Conservation (phyloP, 495 filamentous ascomycete genomes). For the Melanomma pulvis-pyrius region DNA sequence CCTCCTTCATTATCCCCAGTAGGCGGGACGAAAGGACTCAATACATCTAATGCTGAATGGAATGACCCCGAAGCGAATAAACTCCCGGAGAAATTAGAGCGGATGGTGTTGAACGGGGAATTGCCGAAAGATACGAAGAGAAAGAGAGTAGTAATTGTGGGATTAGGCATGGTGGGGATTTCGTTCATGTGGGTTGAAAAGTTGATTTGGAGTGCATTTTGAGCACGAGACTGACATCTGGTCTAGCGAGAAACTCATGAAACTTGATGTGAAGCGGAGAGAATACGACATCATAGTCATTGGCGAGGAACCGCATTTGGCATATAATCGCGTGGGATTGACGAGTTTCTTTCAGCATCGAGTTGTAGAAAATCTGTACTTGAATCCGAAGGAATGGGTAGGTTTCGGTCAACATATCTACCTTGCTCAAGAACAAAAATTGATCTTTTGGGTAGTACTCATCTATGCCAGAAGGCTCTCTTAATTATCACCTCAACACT, state of each 20-base stretch:
- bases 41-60: conserved; percentile 19
- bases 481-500: conserved; percentile 86
- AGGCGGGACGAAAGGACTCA: not conserved
- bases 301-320: conserved; percentile 88
- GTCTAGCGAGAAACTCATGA: conserved; percentile 82
- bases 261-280: conserved; percentile 73
- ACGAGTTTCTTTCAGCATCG: conserved; percentile 92
- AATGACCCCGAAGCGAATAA: conserved; percentile 44
- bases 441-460: conserved; percentile 52
- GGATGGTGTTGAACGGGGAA: not conserved
- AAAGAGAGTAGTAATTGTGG: conserved; percentile 82
- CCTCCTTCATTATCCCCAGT: conserved; percentile 10
- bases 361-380: conserved; percentile 84
- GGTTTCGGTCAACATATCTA: conserved; percentile 34
- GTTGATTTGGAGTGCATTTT: not conserved
- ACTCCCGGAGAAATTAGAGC: conserved; percentile 40
- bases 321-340: conserved; percentile 95
- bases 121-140: conserved; percentile 44
- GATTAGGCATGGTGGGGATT: conserved; percentile 94
- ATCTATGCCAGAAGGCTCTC: conserved; percentile 61
- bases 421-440: not conserved
- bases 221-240: not conserved
- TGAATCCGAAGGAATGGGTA: conserved; percentile 90
- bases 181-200: conserved; percentile 77
- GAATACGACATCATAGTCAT: conserved; percentile 89